Conservation (phyloP, 352 stramenopile species). For the Phytophthora pisi region DNA sequence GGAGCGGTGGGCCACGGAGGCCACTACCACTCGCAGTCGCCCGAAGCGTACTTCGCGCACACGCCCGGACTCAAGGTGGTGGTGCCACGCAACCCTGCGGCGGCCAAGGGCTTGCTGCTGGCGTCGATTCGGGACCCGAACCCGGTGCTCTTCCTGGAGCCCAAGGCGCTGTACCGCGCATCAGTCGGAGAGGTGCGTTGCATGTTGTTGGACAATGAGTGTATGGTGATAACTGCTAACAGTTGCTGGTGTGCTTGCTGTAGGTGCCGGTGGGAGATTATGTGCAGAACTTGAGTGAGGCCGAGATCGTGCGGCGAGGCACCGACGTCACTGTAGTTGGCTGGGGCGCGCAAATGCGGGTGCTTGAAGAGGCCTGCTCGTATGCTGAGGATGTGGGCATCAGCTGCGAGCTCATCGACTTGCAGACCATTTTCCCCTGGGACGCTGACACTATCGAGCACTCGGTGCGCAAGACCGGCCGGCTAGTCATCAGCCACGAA, state of each 20-base stretch:
- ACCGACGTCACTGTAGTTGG: slow-evolving; percentile 96
- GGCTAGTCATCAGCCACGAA: slow-evolving; percentile 97
- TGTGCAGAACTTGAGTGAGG: slow-evolving; percentile 92
- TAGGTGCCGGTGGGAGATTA: slow-evolving; percentile 95
- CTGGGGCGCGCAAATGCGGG: slow-evolving; percentile 92
- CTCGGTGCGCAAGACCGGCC: slow-evolving; percentile 97
- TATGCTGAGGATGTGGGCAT: slow-evolving; percentile 93
- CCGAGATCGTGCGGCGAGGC: slow-evolving; percentile 93
- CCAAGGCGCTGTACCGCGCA: slow-evolving; percentile 97
- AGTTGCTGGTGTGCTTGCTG: neutral
- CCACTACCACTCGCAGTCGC: slow-evolving; percentile 96
- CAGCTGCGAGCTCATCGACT: slow-evolving; percentile 97
- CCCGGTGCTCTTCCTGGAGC: slow-evolving; percentile 98
- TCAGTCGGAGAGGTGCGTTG: slow-evolving; percentile 90
- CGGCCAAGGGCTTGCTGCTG: slow-evolving; percentile 97
- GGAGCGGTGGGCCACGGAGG: slow-evolving; percentile 94
- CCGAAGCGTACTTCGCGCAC: slow-evolving; percentile 97
- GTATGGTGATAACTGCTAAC: slow-evolving; percentile 2
- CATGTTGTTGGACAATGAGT: neutral
- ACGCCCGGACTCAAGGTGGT: slow-evolving; percentile 97
- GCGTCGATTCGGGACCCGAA: slow-evolving; percentile 96
- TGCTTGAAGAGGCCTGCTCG: slow-evolving; percentile 84
- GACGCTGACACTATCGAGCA: slow-evolving; percentile 94
- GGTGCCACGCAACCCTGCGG: slow-evolving; percentile 93
- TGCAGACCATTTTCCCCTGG: slow-evolving; percentile 98